Evolutionary conservation across 179 eudicot species (phyloP).

Genomic region (Beta lomatogona): DNA sequence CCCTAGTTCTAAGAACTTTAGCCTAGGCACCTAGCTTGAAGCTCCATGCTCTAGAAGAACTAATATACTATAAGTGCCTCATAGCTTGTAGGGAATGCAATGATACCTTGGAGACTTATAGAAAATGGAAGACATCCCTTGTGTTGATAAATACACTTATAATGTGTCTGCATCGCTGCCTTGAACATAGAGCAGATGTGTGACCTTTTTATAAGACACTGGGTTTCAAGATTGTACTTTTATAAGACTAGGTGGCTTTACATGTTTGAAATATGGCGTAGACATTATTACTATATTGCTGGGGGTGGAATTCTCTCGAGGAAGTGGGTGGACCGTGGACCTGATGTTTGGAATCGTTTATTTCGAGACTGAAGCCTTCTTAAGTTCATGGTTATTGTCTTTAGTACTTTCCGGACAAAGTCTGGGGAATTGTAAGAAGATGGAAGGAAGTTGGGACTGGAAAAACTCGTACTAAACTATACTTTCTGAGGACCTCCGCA

Average conservation of each 20-base stretch:
- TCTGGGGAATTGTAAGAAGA: neutral
- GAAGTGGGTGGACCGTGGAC: neutral
- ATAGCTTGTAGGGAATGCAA: neutral
- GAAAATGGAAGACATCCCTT: neutral
- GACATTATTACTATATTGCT: neutral
- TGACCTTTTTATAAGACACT: neutral
- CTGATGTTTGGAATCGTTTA: neutral
- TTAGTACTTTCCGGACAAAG: too few relatives aligned
- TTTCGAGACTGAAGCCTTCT: too few relatives aligned
- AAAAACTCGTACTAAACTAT: too few relatives aligned
- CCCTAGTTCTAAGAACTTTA: neutral
- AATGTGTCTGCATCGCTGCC: neutral
- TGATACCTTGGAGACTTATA: neutral
- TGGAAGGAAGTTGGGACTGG: neutral
- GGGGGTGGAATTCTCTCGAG: neutral
- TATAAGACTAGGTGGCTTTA: neutral
- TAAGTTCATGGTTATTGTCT: neutral
- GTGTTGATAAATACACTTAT: neutral
- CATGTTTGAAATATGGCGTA: neutral
- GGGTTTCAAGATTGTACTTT: too few relatives aligned
- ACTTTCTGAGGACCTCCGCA: too few relatives aligned
- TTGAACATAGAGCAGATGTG: neutral
- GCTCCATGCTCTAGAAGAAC: constrained; percentile 8
- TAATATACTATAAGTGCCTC: neutral
- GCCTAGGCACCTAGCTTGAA: neutral